Conservation (phyloP, 2,329 filamentous ascomycete genomes). For the Cladosporium halotolerans region DNA sequence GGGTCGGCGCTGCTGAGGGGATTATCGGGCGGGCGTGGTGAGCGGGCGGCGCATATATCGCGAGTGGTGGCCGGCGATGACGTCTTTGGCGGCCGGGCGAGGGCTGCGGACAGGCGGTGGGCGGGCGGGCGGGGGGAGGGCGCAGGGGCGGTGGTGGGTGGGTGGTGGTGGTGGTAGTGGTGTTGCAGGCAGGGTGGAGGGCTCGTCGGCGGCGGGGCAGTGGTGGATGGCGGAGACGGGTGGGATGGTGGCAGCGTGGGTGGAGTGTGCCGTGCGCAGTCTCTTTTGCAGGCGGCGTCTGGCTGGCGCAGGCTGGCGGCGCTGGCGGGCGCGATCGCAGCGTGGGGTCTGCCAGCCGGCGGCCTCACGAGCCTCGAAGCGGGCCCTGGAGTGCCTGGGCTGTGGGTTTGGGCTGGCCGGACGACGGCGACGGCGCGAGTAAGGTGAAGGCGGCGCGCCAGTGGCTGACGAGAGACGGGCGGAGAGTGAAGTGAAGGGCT, state of each 20-base stretch:
- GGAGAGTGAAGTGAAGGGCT: too few relatives aligned
- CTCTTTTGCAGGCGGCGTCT: neutral
- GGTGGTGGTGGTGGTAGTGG: neutral
- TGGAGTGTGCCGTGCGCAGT: neutral
- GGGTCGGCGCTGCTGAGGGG: neutral
- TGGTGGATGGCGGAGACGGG: neutral
- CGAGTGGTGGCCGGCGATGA: neutral
- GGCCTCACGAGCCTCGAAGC: neutral
- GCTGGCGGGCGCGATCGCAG: neutral
- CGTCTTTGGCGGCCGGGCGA: neutral
- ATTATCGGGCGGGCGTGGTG: neutral
- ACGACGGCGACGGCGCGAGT: too few relatives aligned
- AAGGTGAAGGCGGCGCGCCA: too few relatives aligned
- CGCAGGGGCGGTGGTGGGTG: neutral
- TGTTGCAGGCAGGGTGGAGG: neutral
- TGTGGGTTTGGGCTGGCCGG: too few relatives aligned
- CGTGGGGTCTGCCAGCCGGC: neutral
- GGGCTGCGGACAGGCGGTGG: neutral
- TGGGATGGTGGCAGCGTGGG: neutral
- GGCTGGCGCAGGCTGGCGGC: neutral
- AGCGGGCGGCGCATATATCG: conserved; percentile 6
- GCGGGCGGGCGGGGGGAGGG: neutral
- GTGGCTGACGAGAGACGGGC: too few relatives aligned
- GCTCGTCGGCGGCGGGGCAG: too few relatives aligned
- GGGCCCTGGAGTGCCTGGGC: too few relatives aligned